Evolutionary conservation across 768 basidiomycete species (phyloP), one percentile per base, ranked within the genome.

Genomic region (Boletus patriciae): DNA sequence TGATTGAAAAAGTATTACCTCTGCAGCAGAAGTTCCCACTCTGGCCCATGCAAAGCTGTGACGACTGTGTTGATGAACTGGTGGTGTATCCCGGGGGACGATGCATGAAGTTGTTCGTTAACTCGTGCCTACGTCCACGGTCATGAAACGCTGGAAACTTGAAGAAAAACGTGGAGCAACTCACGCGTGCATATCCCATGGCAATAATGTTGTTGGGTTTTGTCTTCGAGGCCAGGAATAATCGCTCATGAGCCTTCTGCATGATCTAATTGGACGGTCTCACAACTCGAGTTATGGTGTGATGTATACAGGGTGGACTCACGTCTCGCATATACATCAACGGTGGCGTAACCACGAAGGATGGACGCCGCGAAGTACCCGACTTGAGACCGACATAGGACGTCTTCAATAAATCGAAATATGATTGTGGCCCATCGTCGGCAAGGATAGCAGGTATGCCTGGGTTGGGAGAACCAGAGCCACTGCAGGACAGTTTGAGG

Each of bases 1-100:
- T 23, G 1, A 48, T 50, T 43, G 10, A 29, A 46, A 38, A 27
- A n/a, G 18, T 25, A 37, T 47, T n/a, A 87, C 92, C 87, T 79
- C 43, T 79, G 71, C 2, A 91, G 73, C 13, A 94, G 73, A 2
- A 64, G 68, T 50, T 83, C 80, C 92, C 92, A 94, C 56, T 86
- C 83, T 0, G 78, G 76, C 0, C 78, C 77, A 58, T 86, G 80
- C 18, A 94, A 72, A 0, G 81, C 82, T 12, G 85, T 86, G 34
- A 90, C 73, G n/a, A 84, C 79, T 0, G 92, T 92, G 67, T 94
- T 94, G 16, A 89, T 76, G 60, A 84, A 85, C 54, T 76, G 76
- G 62, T 86, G 89, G 16, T 74, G 76, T 47, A 89, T 77, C 10
- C 78, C 78, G 13, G 74, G 62, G 25, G 79, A 70, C 25, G 69